phyloP scores from a whole-genome alignment of 2,329 filamentous ascomycete species.

The Botrytis fragariae region DNA sequence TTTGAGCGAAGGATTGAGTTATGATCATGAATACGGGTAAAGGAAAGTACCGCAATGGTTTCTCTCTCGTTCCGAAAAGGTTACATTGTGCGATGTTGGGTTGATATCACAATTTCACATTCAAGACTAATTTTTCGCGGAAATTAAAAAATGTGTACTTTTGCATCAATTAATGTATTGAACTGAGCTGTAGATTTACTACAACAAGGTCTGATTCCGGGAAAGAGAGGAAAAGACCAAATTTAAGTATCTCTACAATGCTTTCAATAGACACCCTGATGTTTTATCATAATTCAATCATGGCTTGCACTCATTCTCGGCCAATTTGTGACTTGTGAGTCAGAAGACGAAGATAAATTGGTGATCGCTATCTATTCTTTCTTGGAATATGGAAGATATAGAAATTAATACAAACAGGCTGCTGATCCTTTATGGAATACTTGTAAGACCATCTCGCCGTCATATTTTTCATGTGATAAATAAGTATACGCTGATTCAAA shows the following conservation, averaged over 20 bases:
- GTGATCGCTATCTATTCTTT: background rate
- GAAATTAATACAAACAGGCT: background rate
- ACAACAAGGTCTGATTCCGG: background rate
- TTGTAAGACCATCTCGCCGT: background rate
- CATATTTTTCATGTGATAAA: background rate
- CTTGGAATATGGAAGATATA: background rate
- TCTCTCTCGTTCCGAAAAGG: background rate
- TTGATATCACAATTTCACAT: background rate
- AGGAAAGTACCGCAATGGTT: background rate
- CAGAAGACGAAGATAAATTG: background rate
- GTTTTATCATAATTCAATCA: too few relatives aligned
- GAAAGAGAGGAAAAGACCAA: background rate
- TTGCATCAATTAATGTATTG: background rate
- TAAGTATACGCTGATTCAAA: background rate
- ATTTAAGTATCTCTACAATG: background rate
- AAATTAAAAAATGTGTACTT: background rate
- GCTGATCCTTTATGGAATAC: background rate
- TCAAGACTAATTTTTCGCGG: background rate
- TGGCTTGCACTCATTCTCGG: background rate
- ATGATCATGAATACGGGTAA: background rate
- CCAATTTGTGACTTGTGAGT: background rate
- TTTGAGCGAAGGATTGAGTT: background rate
- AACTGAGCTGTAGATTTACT: background rate
- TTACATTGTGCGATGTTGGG: rapidly evolving
- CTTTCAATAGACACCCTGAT: too few relatives aligned